Evolutionary conservation across 1,284 basidiomycete genomes (phyloP).

Genomic region (Naganishia albida): DNA sequence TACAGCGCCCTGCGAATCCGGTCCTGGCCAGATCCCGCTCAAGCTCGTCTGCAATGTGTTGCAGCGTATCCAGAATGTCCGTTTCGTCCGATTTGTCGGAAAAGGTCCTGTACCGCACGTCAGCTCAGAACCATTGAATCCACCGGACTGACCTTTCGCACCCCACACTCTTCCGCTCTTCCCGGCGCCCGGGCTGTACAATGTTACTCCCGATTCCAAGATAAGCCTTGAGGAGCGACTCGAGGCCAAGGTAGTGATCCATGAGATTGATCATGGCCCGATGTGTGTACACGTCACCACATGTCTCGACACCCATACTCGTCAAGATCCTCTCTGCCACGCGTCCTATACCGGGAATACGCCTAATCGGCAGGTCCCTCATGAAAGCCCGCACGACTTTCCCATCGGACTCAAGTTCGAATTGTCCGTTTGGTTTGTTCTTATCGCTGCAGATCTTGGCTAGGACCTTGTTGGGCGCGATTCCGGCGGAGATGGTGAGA

Average conservation of each 20-base stretch:
- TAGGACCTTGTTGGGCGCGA: conserved; percentile 73
- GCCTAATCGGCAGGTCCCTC: conserved; percentile 50
- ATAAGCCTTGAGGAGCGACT: conserved; percentile 70
- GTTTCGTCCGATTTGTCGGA: conserved; percentile 64
- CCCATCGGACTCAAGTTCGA: conserved; percentile 67
- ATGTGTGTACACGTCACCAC: conserved; percentile 78
- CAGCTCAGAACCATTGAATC: not conserved
- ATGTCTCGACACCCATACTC: conserved; percentile 74
- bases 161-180: conserved; percentile 85
- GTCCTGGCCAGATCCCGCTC: conserved; percentile 69
- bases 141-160: conserved; percentile 68
- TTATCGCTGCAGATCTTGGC: conserved; percentile 95
- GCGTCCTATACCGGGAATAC: conserved; percentile 80
- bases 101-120: conserved; percentile 65
- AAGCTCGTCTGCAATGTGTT: conserved; percentile 75
- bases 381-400: conserved; percentile 68
- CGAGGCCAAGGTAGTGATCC: conserved; percentile 79
- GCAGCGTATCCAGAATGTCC: conserved; percentile 71
- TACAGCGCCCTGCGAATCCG: conserved; percentile 54
- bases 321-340: conserved; percentile 83
- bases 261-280: conserved; percentile 72
- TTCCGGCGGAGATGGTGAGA: conserved; percentile 89
- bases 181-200: conserved; percentile 71
- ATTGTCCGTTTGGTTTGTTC: conserved; percentile 96
- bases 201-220: conserved; percentile 81